These are phyloP conservation scores for Magnaporthiopsis rhizophila DNA, from an alignment of 2,329 filamentous ascomycete genomes.

Conservation along the genomic window DNA sequence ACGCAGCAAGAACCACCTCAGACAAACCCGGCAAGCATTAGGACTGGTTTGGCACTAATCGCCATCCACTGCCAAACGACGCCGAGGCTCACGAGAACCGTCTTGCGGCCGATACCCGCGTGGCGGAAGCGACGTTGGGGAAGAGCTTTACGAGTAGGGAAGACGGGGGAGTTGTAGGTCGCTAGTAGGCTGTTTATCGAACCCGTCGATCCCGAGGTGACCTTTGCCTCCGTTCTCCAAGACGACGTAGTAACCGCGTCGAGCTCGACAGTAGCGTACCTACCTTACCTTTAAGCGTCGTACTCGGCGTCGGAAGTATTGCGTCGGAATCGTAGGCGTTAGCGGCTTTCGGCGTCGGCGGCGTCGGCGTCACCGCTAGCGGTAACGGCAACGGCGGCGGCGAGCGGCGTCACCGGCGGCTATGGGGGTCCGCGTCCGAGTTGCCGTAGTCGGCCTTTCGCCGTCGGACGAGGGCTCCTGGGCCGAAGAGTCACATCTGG, in stretches of 20 bases:
- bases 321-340: no score
- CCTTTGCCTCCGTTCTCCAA: no score
- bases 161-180: neutral
- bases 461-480: constrained; percentile 8
- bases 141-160: neutral
- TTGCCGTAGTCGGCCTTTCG: constrained; percentile 12
- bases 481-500: constrained; percentile 40
- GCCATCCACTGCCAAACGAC: neutral
- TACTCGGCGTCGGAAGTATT: no score
- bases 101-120: neutral
- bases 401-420: neutral
- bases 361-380: no score
- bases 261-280: neutral
- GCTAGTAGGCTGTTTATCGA: neutral
- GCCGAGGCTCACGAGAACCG: neutral
- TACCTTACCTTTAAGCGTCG: no score
- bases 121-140: neutral
- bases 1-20: neutral
- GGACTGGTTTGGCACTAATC: neutral
- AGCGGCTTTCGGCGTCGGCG: no score
- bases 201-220: no score
- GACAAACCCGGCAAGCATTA: neutral
- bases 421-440: constrained; percentile 8
- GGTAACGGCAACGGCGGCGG: neutral
- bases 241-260: neutral